phyloP scores from a whole-genome alignment of 1,284 basidiomycete species.

The Melampsora americana region DNA sequence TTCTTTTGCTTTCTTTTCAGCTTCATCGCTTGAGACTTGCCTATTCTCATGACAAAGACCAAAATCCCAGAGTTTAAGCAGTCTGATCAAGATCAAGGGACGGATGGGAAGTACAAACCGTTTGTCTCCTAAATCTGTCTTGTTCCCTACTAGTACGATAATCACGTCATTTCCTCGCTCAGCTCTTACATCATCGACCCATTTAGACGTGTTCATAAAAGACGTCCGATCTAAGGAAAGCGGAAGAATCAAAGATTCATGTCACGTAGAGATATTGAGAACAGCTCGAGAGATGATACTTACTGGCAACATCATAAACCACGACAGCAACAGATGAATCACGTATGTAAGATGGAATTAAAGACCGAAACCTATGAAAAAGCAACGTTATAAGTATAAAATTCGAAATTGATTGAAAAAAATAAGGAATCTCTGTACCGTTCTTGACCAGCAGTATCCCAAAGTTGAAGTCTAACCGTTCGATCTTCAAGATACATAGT shows the following conservation, averaged over 20 bases:
- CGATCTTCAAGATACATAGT: conserved; percentile 99
- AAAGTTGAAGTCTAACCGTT: conserved; percentile 93
- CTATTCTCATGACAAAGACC: conserved; percentile 57
- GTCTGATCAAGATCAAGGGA: neutral
- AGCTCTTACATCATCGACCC: conserved; percentile 98
- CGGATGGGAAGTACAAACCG: conserved; percentile 59
- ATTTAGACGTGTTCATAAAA: conserved; percentile 95
- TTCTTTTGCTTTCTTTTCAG: conserved; percentile 86
- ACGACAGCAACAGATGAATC: conserved; percentile 98
- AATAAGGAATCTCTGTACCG: conserved; percentile 48
- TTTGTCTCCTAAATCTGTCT: conserved; percentile 93
- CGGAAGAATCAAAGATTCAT: neutral
- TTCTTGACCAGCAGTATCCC: conserved; percentile 97
- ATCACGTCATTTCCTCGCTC: conserved; percentile 98
- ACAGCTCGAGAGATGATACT: conserved; percentile 53
- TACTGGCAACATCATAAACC: conserved; percentile 97
- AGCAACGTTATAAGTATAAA: conserved; percentile 2
- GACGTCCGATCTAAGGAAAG: conserved; percentile 78
- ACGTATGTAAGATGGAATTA: conserved; percentile 98
- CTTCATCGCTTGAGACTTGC: conserved; percentile 98
- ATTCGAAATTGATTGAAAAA: neutral
- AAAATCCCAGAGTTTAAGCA: conserved; percentile 6
- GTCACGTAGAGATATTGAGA: conserved; percentile 7
- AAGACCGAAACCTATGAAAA: conserved; percentile 83
- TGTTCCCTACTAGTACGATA: conserved; percentile 97